Evolutionary conservation across 2,329 filamentous ascomycete genomes (phyloP).

Genomic region (Periconia macrospinosa): DNA sequence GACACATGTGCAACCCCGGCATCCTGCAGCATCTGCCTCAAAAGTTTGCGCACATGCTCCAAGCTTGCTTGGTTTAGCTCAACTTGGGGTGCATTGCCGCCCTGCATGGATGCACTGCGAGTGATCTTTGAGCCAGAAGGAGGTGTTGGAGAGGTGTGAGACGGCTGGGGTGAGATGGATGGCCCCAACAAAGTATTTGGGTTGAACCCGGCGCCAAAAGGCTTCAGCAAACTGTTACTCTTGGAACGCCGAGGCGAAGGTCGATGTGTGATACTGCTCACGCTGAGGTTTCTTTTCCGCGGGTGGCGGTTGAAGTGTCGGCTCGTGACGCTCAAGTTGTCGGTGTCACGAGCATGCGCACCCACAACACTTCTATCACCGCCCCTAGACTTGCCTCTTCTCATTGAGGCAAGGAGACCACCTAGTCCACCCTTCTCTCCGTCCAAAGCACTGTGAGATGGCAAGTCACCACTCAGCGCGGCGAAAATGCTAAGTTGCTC

Average conservation of each 20-base stretch:
- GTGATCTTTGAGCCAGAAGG: conserved; percentile 47
- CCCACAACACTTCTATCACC: conserved; percentile 70
- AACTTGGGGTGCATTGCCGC: conserved; percentile 70
- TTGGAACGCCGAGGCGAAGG: conserved; percentile 69
- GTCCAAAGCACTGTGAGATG: conserved; percentile 64
- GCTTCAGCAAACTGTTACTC: conserved; percentile 57
- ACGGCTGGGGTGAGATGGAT: conserved; percentile 24
- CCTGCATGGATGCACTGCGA: conserved; percentile 82
- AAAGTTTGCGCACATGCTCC: conserved; percentile 81
- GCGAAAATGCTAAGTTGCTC: conserved; percentile 85
- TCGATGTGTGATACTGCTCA: conserved; percentile 74
- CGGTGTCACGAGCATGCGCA: conserved; percentile 66
- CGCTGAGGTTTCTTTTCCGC: conserved; percentile 80
- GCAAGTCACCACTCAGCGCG: conserved; percentile 67
- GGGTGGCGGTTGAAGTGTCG: conserved; percentile 64
- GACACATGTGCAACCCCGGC: conserved; percentile 69
- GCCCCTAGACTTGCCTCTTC: conserved; percentile 70
- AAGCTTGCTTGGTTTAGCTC: conserved; percentile 87
- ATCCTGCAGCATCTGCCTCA: conserved; percentile 82
- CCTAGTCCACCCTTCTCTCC: conserved; percentile 74
- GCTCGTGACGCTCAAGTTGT: conserved; percentile 66
- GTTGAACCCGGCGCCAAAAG: conserved; percentile 45
- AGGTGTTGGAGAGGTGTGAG: conserved; percentile 28
- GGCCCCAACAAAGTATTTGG: conserved; percentile 16
- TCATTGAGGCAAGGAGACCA: conserved; percentile 70